Evolutionary conservation across 495 filamentous ascomycete genomes (phyloP).

Genomic region (Bombardia bombarda): DNA sequence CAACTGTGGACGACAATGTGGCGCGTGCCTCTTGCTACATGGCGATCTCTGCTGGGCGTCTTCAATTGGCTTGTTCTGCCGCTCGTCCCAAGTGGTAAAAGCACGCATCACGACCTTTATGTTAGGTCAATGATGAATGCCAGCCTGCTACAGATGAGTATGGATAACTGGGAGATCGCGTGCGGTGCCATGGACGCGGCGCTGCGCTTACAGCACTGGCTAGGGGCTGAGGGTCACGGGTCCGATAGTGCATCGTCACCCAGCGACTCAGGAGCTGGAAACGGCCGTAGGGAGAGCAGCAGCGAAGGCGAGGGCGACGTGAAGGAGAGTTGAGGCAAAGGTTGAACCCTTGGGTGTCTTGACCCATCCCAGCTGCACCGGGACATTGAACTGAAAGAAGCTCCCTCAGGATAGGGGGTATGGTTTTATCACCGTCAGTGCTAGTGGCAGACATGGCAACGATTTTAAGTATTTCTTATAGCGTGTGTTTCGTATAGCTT

Average conservation of each 20-base stretch:
- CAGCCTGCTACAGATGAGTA: slow-evolving; percentile 24
- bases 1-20: slow-evolving; percentile 29
- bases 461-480: too few species aligned
- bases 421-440: too few species aligned
- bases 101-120: slow-evolving; percentile 18
- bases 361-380: too few species aligned
- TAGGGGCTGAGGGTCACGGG: slow-evolving; percentile 6
- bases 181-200: slow-evolving; percentile 15
- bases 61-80: slow-evolving; percentile 25
- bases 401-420: too few species aligned
- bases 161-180: slow-evolving; percentile 32
- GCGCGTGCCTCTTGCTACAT: slow-evolving; percentile 23
- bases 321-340: too few species aligned
- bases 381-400: too few species aligned
- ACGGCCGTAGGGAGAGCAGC: background rate
- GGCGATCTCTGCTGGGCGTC: slow-evolving; percentile 26
- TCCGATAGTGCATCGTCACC: background rate
- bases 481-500: too few species aligned
- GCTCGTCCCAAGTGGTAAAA: slow-evolving; percentile 12
- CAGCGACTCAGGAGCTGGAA: too few species aligned
- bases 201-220: slow-evolving; percentile 23
- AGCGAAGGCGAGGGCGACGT: background rate
- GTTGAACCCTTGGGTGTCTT: too few species aligned
- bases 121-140: slow-evolving; percentile 25
- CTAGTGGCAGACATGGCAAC: too few species aligned